Evolutionary conservation across 2,329 filamentous ascomycete genomes (phyloP), one percentile per base, ranked within the genome.

Genomic region (Paraphaeosphaeria minitans): DNA sequence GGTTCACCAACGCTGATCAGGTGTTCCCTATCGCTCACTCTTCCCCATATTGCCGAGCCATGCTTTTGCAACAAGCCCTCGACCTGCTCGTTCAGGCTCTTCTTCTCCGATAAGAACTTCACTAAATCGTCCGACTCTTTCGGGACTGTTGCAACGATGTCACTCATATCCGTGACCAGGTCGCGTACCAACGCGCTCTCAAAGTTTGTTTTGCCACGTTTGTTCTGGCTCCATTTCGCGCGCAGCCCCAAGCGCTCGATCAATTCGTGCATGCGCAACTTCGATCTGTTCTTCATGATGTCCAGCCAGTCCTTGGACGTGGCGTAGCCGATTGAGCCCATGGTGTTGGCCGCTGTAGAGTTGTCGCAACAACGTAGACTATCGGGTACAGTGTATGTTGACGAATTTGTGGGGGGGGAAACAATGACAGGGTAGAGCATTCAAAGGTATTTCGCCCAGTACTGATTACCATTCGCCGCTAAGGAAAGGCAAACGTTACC

Each of bases 191-290:
- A 55, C 21, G 67, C 68, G 45, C 71, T 75, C 51, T 75, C 72
- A 48, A 75, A 75, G 37, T 75, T 74, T 16, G 73, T 75, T 56
- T 75, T 75, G 51, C 73, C 73, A 19, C 73, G 73, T 55, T 75
- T 75, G 61, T 75, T 75, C n/a, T 72, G 73, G 29, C 70, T 74
- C 72, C 72, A 74, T 60, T 74, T 75, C 12, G 73, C 72, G 27
- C 72, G 68, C 13, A 75, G 52, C 6, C 73, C 73, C 46, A 75
- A 66, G 14, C 71, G 64, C 46, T 75, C 72, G 22, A 75, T 75
- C n/a, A 75, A 58, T 54, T 75, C 72, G 55, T 75, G 73, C 73
- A 75, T 75, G 51, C 72, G 69, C 31, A 74, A 63, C 55, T 72
- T 73, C 33, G 70, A 73, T 13, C 72, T 61, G 55, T 75, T 75